Evolutionary conservation across 345 rosid genomes (phyloP), one percentile per base, ranked within the genome.

Genomic region (Streptanthus diversifolius): DNA sequence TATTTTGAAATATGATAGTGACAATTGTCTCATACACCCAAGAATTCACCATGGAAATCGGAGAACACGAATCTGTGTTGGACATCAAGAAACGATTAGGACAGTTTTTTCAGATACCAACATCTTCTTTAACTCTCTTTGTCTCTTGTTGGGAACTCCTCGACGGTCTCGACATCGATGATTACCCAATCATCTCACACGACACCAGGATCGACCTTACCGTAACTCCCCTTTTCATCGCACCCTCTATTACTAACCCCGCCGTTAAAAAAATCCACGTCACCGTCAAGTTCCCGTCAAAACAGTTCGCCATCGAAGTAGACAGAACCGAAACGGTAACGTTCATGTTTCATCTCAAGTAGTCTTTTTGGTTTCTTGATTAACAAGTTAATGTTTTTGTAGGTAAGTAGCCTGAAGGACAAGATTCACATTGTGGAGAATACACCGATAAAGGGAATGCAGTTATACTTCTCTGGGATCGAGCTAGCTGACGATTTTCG

Each of bases 151-250:
- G 95, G 96, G 97, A 93, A 51, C 83, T 89, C 4, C 53, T 91
- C 2, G 96, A 93, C 58, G 97, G 95, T 18, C 83, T 93, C 1
- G 99, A 91, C 83, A 84, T 95, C 81, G 96, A 91, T 52, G 96
- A 91, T 62, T 93, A 91, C 54, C 97, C 99, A 3, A 88, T 88
- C 40, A 80, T 91, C 74, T 62, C 58, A 14, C 80, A 90, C 21
- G 93, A 90, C 33, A 83, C 96, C 3, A 90, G 68, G 68, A 87
- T 95, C 33, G 85, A 90, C 65, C 93, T 95, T 61, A 82, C 83
- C 52, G 32, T 80, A 30, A 81, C 82, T 56, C 81, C 85, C 0
- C n/a, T 60, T 52, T 21, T 57, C 36, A 41, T 66, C 60, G 7
- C 54, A 7, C 53, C 78, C 0, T 49, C 68, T 29, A 53, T 18